Percentiles rank a stretch among this genome's conserved stretches.
These are phyloP conservation scores for Talaromyces marneffei DNA, from an alignment of 2,329 filamentous ascomycete species.

Conservation along the genomic window DNA sequence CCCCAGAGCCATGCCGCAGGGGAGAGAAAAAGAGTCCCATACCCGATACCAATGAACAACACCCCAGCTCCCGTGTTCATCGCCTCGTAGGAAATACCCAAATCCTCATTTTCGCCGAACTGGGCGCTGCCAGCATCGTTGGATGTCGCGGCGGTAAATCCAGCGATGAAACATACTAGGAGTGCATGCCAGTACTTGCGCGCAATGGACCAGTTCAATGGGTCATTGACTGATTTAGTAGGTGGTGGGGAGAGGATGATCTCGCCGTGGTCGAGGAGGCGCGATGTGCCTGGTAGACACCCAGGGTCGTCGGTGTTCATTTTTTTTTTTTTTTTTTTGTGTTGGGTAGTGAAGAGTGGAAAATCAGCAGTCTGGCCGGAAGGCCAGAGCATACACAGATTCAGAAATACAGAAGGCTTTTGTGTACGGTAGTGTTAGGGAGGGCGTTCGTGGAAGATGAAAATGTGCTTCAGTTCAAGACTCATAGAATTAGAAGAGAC, in stretches of 20 bases:
- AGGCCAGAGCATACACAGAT: conserved; percentile 10
- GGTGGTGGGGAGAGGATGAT: conserved; percentile 51
- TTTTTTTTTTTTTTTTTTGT: not conserved
- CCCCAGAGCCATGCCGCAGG: conserved; percentile 52
- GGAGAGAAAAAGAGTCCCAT: conserved; percentile 50
- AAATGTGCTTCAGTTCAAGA: conserved; percentile 6
- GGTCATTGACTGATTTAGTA: conserved; percentile 49
- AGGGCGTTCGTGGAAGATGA: conserved; percentile 11
- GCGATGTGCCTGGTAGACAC: conserved; percentile 23
- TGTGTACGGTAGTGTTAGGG: conserved; percentile 1
- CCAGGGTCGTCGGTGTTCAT: conserved; percentile 13
- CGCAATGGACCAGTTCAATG: conserved; percentile 46
- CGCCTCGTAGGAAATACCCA: conserved; percentile 47
- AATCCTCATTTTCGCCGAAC: conserved; percentile 46
- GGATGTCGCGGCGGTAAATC: conserved; percentile 51
- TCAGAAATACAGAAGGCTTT: not conserved
- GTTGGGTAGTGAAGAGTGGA: not conserved
- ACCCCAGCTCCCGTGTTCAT: conserved; percentile 56
- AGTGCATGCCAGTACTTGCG: conserved; percentile 49
- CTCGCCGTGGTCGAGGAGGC: conserved; percentile 32
- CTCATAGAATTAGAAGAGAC: conserved; percentile 3
- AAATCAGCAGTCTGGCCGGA: conserved; percentile 7
- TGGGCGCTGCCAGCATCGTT: conserved; percentile 52
- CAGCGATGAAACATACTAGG: conserved; percentile 50
- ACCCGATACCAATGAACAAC: conserved; percentile 52